These are phyloP conservation scores for Peltaster fructicola DNA, from an alignment of 2,329 filamentous ascomycete genomes.

Conservation along the genomic window DNA sequence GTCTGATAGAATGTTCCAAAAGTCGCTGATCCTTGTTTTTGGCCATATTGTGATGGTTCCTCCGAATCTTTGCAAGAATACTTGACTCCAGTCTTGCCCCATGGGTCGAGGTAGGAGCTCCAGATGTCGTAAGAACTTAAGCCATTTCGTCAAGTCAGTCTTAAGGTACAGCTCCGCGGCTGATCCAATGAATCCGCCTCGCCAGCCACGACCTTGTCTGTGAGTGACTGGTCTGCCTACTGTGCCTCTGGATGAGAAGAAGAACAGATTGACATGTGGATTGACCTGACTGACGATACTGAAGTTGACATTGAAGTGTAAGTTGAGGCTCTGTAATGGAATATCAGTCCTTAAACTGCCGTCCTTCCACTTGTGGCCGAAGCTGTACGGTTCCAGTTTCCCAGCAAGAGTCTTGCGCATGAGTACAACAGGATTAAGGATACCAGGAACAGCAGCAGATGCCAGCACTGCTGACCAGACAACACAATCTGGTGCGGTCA, in stretches of 20 bases:
- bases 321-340: constrained; percentile 78
- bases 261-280: constrained; percentile 95
- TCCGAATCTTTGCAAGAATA: constrained; percentile 89
- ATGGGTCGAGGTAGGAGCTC: constrained; percentile 79
- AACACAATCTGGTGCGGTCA: constrained; percentile 89
- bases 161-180: constrained; percentile 91
- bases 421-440: constrained; percentile 84
- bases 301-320: constrained; percentile 98
- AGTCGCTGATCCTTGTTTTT: constrained; percentile 59
- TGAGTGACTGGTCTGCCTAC: constrained; percentile 91
- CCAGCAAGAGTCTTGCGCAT: constrained; percentile 72
- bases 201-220: constrained; percentile 82
- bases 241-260: constrained; percentile 84
- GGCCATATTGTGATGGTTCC: constrained; percentile 97
- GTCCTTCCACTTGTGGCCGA: constrained; percentile 99
- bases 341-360: constrained; percentile 89
- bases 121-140: constrained; percentile 81
- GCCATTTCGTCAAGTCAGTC: constrained; percentile 92
- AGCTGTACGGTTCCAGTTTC: constrained; percentile 71
- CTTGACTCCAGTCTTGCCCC: constrained; percentile 90
- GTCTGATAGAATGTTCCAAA: constrained; percentile 71
- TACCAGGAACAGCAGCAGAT: constrained; percentile 87
- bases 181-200: constrained; percentile 82
- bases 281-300: constrained; percentile 80
- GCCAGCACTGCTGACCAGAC: constrained; percentile 95